Evolutionary conservation across 805 yeast genomes (phyloP).

Genomic region (Cyberlindnera sargentensis): DNA sequence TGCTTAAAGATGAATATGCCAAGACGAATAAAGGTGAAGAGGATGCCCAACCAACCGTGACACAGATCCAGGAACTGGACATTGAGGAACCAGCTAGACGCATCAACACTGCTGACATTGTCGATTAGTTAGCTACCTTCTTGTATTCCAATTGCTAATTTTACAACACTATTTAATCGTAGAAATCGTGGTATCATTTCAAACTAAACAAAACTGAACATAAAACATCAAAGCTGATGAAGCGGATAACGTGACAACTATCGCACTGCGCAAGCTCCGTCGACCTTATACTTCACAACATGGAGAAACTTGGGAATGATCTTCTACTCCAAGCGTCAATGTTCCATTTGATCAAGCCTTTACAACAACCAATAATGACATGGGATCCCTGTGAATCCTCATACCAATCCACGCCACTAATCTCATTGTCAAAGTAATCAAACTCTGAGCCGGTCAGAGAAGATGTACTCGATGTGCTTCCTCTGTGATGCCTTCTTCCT

Average conservation of each 20-base stretch:
- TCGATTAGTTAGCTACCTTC: constrained; percentile 24
- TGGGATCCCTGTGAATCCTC: constrained; percentile 43
- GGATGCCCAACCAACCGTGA: constrained; percentile 8
- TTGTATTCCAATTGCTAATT: too few species aligned
- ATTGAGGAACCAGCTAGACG: not conserved
- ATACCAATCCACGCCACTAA: constrained; percentile 57
- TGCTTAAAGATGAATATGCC: constrained; percentile 40
- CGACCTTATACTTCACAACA: not conserved
- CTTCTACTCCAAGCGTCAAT: constrained; percentile 59
- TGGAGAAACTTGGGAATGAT: constrained; percentile 37
- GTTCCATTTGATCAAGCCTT: constrained; percentile 65
- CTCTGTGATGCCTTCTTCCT: constrained; percentile 2
- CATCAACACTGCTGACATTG: constrained; percentile 31
- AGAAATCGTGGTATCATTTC: not conserved
- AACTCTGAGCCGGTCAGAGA: constrained; percentile 11
- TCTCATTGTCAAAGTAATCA: constrained; percentile 37
- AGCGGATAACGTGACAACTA: not conserved
- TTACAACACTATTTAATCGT: not conserved
- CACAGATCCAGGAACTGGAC: too few species aligned
- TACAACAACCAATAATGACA: constrained; percentile 55
- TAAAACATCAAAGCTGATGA: not conserved
- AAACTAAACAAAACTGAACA: not conserved
- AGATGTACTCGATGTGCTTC: constrained; percentile 4
- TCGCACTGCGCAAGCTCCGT: too few species aligned
- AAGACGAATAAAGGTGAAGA: constrained; percentile 13